Evolutionary conservation across 805 yeast genomes (phyloP).

Genomic region (Hanseniaspora thailandica): DNA sequence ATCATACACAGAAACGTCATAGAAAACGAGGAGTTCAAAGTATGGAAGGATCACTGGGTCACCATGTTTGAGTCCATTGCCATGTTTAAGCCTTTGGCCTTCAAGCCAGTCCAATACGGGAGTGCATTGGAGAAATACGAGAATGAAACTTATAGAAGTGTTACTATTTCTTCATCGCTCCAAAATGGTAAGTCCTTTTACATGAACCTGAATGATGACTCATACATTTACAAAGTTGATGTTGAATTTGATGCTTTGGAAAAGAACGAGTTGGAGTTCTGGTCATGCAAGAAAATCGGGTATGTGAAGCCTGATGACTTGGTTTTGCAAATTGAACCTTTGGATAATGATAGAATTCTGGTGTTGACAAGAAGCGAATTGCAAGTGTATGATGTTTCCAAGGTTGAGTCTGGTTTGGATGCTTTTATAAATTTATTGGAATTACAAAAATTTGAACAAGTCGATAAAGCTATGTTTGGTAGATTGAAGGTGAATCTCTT

Average conservation of each 20-base stretch:
- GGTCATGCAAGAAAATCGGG: neutral
- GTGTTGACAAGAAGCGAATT: conserved; percentile 3
- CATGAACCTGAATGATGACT: conserved; percentile 6
- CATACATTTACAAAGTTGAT: conserved; percentile 1
- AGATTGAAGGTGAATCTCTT: neutral
- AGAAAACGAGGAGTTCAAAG: conserved; percentile 12
- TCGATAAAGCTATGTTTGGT: neutral
- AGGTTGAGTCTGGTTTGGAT: neutral
- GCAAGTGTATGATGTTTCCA: neutral
- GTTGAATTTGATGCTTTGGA: neutral
- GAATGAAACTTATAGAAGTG: neutral
- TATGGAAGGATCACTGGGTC: conserved; percentile 12
- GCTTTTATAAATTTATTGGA: neutral
- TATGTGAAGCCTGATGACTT: neutral
- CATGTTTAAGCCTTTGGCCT: conserved; percentile 1
- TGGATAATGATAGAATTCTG: neutral
- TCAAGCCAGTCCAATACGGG: neutral
- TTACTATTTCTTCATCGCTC: neutral
- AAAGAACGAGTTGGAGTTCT: neutral
- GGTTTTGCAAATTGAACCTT: conserved; percentile 1
- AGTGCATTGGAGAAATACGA: conserved; percentile 8
- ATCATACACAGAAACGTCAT: conserved; percentile 12
- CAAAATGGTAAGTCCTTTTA: neutral
- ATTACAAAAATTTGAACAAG: neutral
- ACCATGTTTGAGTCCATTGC: conserved; percentile 1